Base-by-base conservation (phyloP, 2,329 filamentous ascomycete genomes). In the Aureobasidium pullulans region DNA sequence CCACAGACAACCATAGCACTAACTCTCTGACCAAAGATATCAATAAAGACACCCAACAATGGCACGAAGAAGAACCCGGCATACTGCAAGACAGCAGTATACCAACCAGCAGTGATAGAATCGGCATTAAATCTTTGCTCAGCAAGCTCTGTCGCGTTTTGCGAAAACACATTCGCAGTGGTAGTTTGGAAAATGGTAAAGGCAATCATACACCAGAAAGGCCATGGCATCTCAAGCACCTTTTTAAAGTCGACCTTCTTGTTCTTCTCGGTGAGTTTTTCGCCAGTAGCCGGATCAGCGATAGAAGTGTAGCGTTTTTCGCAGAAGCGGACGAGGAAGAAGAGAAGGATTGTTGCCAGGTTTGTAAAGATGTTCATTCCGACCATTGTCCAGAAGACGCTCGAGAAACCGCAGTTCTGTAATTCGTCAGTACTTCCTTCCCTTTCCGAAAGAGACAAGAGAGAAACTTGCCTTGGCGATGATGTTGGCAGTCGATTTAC, bases 311-410 rank as follows among this genome's bases (percentile, higher is more conserved):
- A 85, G 28, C 73, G 74, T 28, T 73, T 73, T 34, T 79, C 75
- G 40, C 76, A 78, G 68, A 78, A 80, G 9, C 73, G 73, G 0
- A 77, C 83, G 65, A 85, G 85, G 64, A 77, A 76, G 71, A 77
- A 84, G 67, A 85, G 85, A 9, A 73, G 69, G 0, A 76, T 56
- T 0, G 82, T 84, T 1, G 77, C 75, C 0, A 77, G 66, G 57
- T 86, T 85, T 8, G 83, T 85, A 62, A 86, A 85, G 2, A 86
- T 60, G 60, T 85, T 84, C 80, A 85, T 85, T 64, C 83, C 81
- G 0, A 86, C 82, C 0, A 79, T 76, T 9, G 79, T 79, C 83
- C 83, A 85, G 65, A 80, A 85, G 0, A 81, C 81, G 81, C 82
- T 85, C 56, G 78, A 78, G 47, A 86, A 86, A 64, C 85, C 76